A percentile compares a stretch with the other conserved stretches of the same genome.
phyloP scores from a whole-genome alignment of 2,329 filamentous ascomycete genomes.

The Microthyrium microscopicum region DNA sequence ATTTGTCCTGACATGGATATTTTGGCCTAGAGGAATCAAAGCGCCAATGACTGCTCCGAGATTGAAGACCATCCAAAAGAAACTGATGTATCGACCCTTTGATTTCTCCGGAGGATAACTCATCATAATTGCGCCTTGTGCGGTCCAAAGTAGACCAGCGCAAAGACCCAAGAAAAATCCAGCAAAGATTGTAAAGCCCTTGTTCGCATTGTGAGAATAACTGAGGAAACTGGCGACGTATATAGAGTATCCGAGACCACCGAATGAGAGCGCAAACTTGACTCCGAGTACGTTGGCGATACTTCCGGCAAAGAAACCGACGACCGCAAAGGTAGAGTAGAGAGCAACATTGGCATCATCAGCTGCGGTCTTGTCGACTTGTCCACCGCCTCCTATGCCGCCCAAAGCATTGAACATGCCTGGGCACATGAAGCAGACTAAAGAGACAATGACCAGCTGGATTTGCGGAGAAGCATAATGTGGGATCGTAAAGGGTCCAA shows the following conservation, averaged over 20 bases:
- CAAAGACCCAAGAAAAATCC: constrained; percentile 63
- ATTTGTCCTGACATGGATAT: constrained; percentile 40
- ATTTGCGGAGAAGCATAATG: constrained; percentile 33
- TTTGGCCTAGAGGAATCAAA: constrained; percentile 57
- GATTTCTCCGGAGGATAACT: constrained; percentile 64
- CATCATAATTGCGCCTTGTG: constrained; percentile 79
- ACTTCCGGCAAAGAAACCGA: constrained; percentile 50
- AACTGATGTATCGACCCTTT: constrained; percentile 79
- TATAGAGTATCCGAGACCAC: constrained; percentile 61
- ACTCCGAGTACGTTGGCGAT: constrained; percentile 64
- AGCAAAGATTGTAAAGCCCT: constrained; percentile 59
- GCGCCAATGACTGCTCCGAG: constrained; percentile 76
- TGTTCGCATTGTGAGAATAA: constrained; percentile 51
- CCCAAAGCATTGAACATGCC: constrained; percentile 37
- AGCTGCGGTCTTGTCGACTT: constrained; percentile 31
- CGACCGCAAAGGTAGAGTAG: constrained; percentile 53
- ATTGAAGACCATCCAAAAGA: constrained; percentile 95
- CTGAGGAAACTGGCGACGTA: constrained; percentile 55
- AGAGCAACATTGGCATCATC: constrained; percentile 55
- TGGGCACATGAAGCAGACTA: constrained; percentile 37
- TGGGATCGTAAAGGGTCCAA: constrained; percentile 26
- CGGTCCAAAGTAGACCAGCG: constrained; percentile 67
- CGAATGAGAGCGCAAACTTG: constrained; percentile 49
- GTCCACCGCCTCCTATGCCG: constrained; percentile 30
- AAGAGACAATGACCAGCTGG: constrained; percentile 32